Percentiles rank a stretch among this genome's conserved stretches.
Evolutionary conservation across 2,329 filamentous ascomycete genomes (phyloP).

Genomic region (Fusarium sp.): DNA sequence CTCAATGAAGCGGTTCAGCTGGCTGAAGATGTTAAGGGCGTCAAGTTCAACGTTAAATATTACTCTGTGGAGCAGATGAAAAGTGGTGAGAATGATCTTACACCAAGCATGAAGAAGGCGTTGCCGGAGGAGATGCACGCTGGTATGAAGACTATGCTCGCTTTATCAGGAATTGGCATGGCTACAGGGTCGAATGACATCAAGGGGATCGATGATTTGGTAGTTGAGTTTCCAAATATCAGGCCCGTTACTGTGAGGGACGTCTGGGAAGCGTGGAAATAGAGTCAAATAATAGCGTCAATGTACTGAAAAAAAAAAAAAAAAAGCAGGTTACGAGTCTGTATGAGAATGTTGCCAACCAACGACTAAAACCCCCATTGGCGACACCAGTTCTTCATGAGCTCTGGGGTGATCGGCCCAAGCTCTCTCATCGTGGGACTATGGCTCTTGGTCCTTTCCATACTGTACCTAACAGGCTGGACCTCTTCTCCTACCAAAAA

Average conservation of each 20-base stretch:
- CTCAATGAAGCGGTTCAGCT: background rate
- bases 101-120: background rate
- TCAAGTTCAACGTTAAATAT: background rate
- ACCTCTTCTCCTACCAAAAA: background rate
- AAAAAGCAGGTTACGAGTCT: too few relatives aligned
- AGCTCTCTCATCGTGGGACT: background rate
- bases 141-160: background rate
- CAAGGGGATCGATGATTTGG: accelerated
- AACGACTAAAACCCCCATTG: slow-evolving; percentile 4
- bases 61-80: background rate
- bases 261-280: background rate
- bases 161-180: background rate
- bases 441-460: background rate
- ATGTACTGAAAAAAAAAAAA: too few relatives aligned
- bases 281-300: accelerated
- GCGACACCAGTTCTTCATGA: slow-evolving; percentile 9
- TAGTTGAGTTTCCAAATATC: background rate
- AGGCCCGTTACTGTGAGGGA: background rate
- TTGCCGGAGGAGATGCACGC: background rate
- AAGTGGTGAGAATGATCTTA: background rate
- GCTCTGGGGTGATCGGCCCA: background rate
- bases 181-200: background rate
- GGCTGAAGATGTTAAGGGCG: background rate
- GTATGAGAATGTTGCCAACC: too few relatives aligned
- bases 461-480: background rate